Evolutionary conservation across 139 green algal genomes (phyloP), one percentile per base, ranked within the genome.

Genomic region (Monoraphidium neglectum): DNA sequence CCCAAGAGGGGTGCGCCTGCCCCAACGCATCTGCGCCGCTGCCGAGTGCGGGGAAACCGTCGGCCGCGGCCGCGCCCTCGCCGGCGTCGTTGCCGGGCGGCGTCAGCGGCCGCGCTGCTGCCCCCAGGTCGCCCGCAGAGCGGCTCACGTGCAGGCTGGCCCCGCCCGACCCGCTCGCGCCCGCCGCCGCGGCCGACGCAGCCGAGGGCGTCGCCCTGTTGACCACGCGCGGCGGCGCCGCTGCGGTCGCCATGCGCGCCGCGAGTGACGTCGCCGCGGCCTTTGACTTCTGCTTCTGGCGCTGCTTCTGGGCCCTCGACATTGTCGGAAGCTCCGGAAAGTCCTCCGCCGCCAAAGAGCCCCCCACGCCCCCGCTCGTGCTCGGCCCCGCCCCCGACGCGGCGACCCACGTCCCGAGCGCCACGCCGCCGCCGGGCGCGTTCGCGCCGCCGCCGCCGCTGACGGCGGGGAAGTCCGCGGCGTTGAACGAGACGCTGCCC

Each of bases 251-350:
- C 18, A 90, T 60, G 40, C 82, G 76, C 6, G 77, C 74, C 24
- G 76, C 84, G 3, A 89, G 78, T 1, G 84, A 70, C 0, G 43
- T 47, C 0, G 69, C 46, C 21, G 61, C 8, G 33, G 28, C 37
- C 46, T 77, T 65, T 32, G 78, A 73, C 37, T 76, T 72, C 57
- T 70, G 60, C 0, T 69, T 65, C 64, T 75, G 71, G 10, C 77
- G 78, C 26, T 68, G 61, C 47, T 70, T 68, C 57, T 86, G 83
- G 43, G 49, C 63, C 8, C 75, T 47, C 26, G 85, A 82, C 75
- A 84, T 59, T 23, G 38, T 77, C 30, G 89, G 89, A 37, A 94
- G 73, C 0, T 88, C 85, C 2, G 92, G 92, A 61, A 95, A 97
- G 74, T 95, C 82, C 40, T 91, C 68, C 21, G 79, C 67, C 1